Percentiles rank a stretch among this genome's conserved stretches.
Conservation (phyloP, 2,329 filamentous ascomycete genomes). For the Aspergillus terreus region DNA sequence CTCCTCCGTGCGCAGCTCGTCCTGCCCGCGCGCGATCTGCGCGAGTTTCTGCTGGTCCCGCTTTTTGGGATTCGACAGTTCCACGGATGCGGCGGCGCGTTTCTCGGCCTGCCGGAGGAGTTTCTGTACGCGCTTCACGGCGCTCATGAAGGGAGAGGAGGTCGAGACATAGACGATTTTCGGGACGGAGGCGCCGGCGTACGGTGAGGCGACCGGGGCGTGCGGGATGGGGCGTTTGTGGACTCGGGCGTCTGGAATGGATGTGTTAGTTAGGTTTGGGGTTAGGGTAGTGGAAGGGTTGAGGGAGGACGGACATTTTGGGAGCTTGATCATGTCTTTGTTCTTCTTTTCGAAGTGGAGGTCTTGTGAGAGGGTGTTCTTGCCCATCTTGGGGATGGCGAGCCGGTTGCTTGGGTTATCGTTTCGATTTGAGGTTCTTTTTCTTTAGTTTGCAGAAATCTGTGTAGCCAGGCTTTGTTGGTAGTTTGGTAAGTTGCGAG, state of each 20-base stretch:
- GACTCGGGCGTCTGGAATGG: constrained; percentile 43
- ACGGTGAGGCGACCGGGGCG: constrained; percentile 52
- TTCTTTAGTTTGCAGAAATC: too few relatives aligned
- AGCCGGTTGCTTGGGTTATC: background rate
- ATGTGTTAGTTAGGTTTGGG: constrained; percentile 5
- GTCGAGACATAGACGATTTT: constrained; percentile 57
- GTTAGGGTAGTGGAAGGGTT: background rate
- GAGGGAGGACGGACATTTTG: constrained; percentile 27
- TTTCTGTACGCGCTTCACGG: constrained; percentile 57
- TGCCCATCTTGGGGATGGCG: too few relatives aligned
- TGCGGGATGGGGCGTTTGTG: constrained; percentile 58
- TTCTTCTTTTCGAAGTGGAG: constrained; percentile 41
- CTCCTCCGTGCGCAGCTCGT: constrained; percentile 42
- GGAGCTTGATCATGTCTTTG: constrained; percentile 31
- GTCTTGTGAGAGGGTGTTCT: constrained; percentile 9
- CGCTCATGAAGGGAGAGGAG: constrained; percentile 55
- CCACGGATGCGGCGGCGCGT: constrained; percentile 45
- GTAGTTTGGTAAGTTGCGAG: too few relatives aligned
- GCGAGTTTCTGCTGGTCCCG: constrained; percentile 30
- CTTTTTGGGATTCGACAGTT: constrained; percentile 29
- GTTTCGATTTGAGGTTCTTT: background rate
- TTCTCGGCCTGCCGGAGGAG: constrained; percentile 52
- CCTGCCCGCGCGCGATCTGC: constrained; percentile 29
- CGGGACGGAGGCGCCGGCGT: constrained; percentile 44
- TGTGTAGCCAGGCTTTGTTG: too few relatives aligned